phyloP scores from a whole-genome alignment of 2,329 filamentous ascomycete genomes.

The Xylaria sp. region DNA sequence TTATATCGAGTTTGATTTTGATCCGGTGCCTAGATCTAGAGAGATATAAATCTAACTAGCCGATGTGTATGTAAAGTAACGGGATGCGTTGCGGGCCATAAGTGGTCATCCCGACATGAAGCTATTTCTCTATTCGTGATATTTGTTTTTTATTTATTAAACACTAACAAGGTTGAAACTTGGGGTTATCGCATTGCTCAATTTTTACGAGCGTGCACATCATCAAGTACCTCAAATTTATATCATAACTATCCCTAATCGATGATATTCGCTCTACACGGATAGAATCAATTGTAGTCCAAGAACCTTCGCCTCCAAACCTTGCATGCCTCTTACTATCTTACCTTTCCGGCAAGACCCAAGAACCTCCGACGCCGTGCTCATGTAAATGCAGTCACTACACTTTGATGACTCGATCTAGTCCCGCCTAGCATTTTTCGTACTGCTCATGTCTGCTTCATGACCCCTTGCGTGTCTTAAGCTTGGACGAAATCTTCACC shows the following conservation, averaged over 20 bases:
- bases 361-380: constrained; percentile 39
- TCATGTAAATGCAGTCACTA: constrained; percentile 42
- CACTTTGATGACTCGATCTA: constrained; percentile 21
- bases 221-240: background rate
- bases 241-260: background rate
- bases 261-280: constrained; percentile 3
- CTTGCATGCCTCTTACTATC: background rate
- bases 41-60: too few species aligned
- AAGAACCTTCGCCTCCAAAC: background rate
- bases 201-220: background rate
- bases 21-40: too few species aligned
- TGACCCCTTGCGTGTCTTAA: constrained; percentile 2
- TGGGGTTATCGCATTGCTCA: too few species aligned
- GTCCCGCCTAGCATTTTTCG: background rate
- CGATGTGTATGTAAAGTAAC: too few species aligned
- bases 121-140: too few species aligned
- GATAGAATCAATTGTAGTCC: background rate
- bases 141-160: too few species aligned
- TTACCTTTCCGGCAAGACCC: background rate
- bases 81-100: too few species aligned
- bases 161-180: too few species aligned
- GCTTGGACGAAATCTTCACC: background rate
- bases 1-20: too few species aligned
- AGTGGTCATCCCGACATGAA: too few species aligned
- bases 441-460: constrained; percentile 1